phyloP scores from a whole-genome alignment of 1,284 basidiomycete genomes.

The Ceraceosorus bombacis region DNA sequence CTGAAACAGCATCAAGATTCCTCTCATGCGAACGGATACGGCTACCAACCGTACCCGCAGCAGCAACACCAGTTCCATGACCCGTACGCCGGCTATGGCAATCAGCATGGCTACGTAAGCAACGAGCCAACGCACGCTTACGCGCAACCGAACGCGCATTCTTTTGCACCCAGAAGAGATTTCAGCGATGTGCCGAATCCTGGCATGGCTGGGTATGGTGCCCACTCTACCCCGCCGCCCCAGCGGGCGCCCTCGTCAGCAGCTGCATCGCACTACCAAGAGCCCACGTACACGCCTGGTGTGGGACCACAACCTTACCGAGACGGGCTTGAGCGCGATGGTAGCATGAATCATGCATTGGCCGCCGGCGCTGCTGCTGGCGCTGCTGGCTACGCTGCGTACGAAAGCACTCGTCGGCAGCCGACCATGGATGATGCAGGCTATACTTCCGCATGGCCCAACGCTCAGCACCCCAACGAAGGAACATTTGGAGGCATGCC shows the following conservation, averaged over 20 bases:
- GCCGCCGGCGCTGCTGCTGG: constrained; percentile 15
- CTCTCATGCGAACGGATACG: neutral
- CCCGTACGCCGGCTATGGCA: constrained; percentile 18
- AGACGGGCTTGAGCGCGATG: constrained; percentile 13
- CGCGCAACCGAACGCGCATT: neutral
- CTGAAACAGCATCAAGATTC: constrained; percentile 7
- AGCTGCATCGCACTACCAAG: constrained; percentile 9
- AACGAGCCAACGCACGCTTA: constrained; percentile 3
- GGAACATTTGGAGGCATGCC: constrained; percentile 22
- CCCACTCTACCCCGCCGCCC: constrained; percentile 15
- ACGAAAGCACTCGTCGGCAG: constrained; percentile 11
- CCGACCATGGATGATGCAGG: constrained; percentile 1
- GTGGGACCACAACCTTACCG: constrained; percentile 35
- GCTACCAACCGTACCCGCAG: constrained; percentile 4
- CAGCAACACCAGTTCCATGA: constrained; percentile 17
- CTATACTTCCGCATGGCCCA: constrained; percentile 16
- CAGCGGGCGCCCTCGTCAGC: constrained; percentile 1
- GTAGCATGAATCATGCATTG: neutral
- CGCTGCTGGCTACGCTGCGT: constrained; percentile 19
- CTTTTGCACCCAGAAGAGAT: neutral
- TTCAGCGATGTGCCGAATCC: neutral
- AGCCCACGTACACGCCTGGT: constrained; percentile 25
- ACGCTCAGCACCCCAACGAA: constrained; percentile 23
- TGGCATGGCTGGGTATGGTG: constrained; percentile 18
- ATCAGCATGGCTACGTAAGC: constrained; percentile 4